Conservation (phyloP, 2,329 filamentous ascomycete species). For the Calonectria leucothoes region DNA sequence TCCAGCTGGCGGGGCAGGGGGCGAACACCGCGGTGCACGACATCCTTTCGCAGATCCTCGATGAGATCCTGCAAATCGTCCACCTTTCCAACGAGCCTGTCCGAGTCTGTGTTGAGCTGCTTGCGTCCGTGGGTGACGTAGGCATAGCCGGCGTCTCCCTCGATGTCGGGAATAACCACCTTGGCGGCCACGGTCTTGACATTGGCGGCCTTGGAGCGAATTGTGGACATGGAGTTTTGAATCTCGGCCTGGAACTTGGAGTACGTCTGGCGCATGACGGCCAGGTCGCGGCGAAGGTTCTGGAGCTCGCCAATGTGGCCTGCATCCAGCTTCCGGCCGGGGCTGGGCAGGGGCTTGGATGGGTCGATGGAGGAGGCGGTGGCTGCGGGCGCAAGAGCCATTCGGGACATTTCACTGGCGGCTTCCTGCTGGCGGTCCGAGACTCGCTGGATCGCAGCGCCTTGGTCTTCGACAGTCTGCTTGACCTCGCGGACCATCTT, state of each 20-base stretch:
- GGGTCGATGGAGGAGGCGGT: conserved; percentile 57
- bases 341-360: conserved; percentile 45
- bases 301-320: conserved; percentile 83
- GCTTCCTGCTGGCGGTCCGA: conserved; percentile 92
- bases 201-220: conserved; percentile 83
- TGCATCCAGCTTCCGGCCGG: conserved; percentile 60
- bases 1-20: conserved; percentile 92
- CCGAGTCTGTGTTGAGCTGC: conserved; percentile 85
- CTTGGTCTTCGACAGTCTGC: conserved; percentile 85
- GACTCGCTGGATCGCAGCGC: conserved; percentile 83
- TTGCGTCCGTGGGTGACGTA: conserved; percentile 92
- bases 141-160: conserved; percentile 82
- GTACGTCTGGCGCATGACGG: conserved; percentile 92
- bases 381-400: conserved; percentile 61
- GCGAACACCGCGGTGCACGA: conserved; percentile 91
- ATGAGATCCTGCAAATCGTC: conserved; percentile 98
- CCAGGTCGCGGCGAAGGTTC: conserved; percentile 85
- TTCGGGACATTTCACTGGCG: conserved; percentile 82
- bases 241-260: conserved; percentile 91
- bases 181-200: conserved; percentile 83
- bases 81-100: conserved; percentile 89
- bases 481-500: conserved; percentile 88
- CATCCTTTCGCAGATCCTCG: conserved; percentile 96
- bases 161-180: conserved; percentile 75
- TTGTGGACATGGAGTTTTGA: conserved; percentile 84